Evolutionary conservation across 2,329 filamentous ascomycete species (phyloP).

Genomic region (Tolypocladium sp.): DNA sequence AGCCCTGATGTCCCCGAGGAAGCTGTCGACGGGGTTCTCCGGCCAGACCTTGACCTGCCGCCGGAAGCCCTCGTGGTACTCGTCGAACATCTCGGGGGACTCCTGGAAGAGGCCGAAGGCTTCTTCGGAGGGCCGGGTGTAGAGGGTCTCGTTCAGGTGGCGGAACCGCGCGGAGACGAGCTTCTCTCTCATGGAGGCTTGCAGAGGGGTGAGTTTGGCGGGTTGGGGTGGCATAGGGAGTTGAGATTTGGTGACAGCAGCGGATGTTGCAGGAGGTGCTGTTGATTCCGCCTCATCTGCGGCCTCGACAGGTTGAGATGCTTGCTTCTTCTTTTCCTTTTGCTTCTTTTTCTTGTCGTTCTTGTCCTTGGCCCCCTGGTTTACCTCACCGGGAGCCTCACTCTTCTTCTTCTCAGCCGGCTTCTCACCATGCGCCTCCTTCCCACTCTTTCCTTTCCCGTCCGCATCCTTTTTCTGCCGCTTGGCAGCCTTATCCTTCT

Average conservation of each 20-base stretch:
- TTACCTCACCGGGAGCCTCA: neutral
- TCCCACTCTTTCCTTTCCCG: neutral
- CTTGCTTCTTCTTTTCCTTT: constrained; percentile 13
- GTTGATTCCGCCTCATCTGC: constrained; percentile 9
- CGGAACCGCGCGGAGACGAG: constrained; percentile 92
- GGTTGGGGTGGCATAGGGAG: constrained; percentile 31
- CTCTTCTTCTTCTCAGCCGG: constrained; percentile 8
- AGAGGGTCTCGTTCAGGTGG: constrained; percentile 92
- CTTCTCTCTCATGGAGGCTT: constrained; percentile 91
- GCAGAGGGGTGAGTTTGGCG: constrained; percentile 76
- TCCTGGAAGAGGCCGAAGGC: constrained; percentile 76
- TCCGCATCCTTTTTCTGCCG: constrained; percentile 10
- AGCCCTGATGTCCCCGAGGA: constrained; percentile 60
- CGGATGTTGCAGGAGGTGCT: constrained; percentile 9
- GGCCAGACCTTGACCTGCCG: constrained; percentile 95
- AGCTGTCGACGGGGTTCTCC: constrained; percentile 87
- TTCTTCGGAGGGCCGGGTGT: constrained; percentile 79
- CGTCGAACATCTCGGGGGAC: constrained; percentile 86
- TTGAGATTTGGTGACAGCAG: constrained; percentile 12
- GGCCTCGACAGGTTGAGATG: constrained; percentile 3
- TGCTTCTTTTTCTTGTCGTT: constrained; percentile 19
- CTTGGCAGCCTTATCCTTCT: constrained; percentile 15
- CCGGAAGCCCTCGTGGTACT: constrained; percentile 95
- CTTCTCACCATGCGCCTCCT: constrained; percentile 24
- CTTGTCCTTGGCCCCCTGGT: constrained; percentile 29